A percentile compares a stretch with the other conserved stretches of the same genome.
These are phyloP conservation scores for Eimeria maxima DNA, from an alignment of 169 alveolate species.

Conservation along the genomic window DNA sequence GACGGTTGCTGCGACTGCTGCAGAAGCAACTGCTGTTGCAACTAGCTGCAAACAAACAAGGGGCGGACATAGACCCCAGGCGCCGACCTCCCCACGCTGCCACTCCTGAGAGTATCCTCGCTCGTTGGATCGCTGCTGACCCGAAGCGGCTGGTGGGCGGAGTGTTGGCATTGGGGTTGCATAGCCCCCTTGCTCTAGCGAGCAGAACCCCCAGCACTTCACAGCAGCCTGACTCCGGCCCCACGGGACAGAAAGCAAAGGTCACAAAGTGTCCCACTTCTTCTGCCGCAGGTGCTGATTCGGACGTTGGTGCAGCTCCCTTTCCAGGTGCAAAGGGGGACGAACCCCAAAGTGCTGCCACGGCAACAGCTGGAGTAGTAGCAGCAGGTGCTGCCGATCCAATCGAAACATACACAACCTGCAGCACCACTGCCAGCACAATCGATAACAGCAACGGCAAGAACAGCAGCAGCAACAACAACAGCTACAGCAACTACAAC, in stretches of 20 bases:
- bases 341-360: background rate
- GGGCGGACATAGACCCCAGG: conserved; percentile 45
- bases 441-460: background rate
- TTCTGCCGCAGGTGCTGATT: conserved; percentile 21
- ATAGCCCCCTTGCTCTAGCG: background rate
- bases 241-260: background rate
- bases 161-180: conserved; percentile 2
- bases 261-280: background rate
- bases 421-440: conserved; percentile 18
- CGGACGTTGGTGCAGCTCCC: background rate
- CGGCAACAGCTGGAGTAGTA: conserved; percentile 8
- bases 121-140: conserved; percentile 41
- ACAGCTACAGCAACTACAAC: too few species aligned
- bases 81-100: conserved; percentile 66
- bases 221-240: background rate
- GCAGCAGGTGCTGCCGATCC: conserved; percentile 56
- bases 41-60: conserved; percentile 24
- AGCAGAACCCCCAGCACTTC: background rate
- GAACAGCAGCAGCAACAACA: conserved; percentile 2
- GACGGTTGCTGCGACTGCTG: conserved; percentile 7
- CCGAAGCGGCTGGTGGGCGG: conserved; percentile 30
- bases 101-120: conserved; percentile 68
- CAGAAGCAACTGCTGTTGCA: conserved; percentile 41
- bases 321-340: background rate
- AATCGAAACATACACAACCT: background rate